These are phyloP conservation scores for Cryoendolithus antarcticus DNA, from an alignment of 2,329 filamentous ascomycete species.

Conservation along the genomic window DNA sequence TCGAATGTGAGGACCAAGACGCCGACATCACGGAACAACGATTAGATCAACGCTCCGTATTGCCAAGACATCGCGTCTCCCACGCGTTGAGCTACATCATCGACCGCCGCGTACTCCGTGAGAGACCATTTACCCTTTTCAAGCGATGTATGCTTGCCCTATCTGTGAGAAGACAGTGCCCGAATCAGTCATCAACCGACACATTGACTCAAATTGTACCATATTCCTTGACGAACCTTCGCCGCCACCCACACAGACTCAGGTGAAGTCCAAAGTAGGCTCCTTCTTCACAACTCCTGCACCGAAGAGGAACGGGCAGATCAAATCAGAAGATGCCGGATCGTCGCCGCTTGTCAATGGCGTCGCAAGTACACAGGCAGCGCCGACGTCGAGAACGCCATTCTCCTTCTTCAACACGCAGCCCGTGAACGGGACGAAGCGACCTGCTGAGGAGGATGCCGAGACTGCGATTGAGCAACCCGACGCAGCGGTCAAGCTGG, in stretches of 20 bases:
- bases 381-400: slow-evolving; percentile 7
- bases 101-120: too few relatives aligned
- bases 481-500: slow-evolving; percentile 7
- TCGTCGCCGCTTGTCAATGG: slow-evolving; percentile 11
- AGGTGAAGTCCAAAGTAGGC: slow-evolving; percentile 26
- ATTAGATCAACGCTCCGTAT: too few relatives aligned
- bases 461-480: neutral
- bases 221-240: slow-evolving; percentile 48
- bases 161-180: slow-evolving; percentile 31
- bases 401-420: slow-evolving; percentile 11
- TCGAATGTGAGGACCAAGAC: too few relatives aligned
- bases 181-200: slow-evolving; percentile 67
- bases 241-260: slow-evolving; percentile 23
- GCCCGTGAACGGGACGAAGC: slow-evolving; percentile 12
- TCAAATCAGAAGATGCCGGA: slow-evolving; percentile 15
- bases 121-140: too few relatives aligned
- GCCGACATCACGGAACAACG: too few relatives aligned
- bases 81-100: too few relatives aligned
- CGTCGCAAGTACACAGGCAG: slow-evolving; percentile 10
- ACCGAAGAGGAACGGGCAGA: slow-evolving; percentile 26
- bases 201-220: slow-evolving; percentile 76
- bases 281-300: slow-evolving; percentile 46
- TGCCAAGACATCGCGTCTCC: too few relatives aligned
- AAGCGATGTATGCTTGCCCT: slow-evolving; percentile 14
- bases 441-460: slow-evolving; percentile 12